Evolutionary conservation across 2,329 filamentous ascomycete genomes (phyloP).

Genomic region (Fusarium staphyleae): DNA sequence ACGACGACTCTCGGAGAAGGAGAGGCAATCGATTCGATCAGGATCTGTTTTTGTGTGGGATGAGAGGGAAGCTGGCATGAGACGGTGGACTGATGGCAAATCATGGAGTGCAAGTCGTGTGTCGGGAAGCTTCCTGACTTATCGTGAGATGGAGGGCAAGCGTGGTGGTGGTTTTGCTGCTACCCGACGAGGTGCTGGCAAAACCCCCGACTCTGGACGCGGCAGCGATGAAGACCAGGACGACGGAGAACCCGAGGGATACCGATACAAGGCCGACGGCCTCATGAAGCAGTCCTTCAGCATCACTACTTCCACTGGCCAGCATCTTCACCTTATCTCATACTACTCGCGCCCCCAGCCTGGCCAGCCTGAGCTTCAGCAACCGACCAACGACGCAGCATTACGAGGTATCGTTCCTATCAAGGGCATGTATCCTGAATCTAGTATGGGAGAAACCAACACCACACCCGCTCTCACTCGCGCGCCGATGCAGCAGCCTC

Average conservation of each 20-base stretch:
- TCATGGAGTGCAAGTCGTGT: slow-evolving; percentile 98
- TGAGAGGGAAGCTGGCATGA: slow-evolving; percentile 96
- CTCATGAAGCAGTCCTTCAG: slow-evolving; percentile 99
- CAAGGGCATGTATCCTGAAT: slow-evolving; percentile 98
- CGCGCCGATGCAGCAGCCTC: slow-evolving; percentile 66
- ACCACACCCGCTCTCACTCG: slow-evolving; percentile 82
- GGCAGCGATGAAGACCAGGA: slow-evolving; percentile 87
- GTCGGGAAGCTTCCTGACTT: slow-evolving; percentile 96
- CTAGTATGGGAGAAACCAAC: slow-evolving; percentile 85
- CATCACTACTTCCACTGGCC: slow-evolving; percentile 87
- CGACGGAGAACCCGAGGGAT: slow-evolving; percentile 85
- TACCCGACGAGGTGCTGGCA: slow-evolving; percentile 66
- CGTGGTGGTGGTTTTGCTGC: slow-evolving; percentile 78
- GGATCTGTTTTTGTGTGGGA: slow-evolving; percentile 99
- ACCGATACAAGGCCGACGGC: slow-evolving; percentile 93
- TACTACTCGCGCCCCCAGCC: slow-evolving; percentile 89
- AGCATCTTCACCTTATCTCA: slow-evolving; percentile 96
- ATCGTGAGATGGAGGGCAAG: slow-evolving; percentile 99
- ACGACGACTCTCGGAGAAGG: slow-evolving; percentile 92
- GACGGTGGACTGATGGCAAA: slow-evolving; percentile 97
- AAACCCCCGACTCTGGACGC: slow-evolving; percentile 83
- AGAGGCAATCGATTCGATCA: slow-evolving; percentile 92
- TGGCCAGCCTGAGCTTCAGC: slow-evolving; percentile 73
- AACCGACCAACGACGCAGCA: slow-evolving; percentile 81
- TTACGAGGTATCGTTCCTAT: slow-evolving; percentile 84